These are phyloP conservation scores for Xylariaceae sp. DNA, from an alignment of 2,329 filamentous ascomycete genomes.

Conservation along the genomic window DNA sequence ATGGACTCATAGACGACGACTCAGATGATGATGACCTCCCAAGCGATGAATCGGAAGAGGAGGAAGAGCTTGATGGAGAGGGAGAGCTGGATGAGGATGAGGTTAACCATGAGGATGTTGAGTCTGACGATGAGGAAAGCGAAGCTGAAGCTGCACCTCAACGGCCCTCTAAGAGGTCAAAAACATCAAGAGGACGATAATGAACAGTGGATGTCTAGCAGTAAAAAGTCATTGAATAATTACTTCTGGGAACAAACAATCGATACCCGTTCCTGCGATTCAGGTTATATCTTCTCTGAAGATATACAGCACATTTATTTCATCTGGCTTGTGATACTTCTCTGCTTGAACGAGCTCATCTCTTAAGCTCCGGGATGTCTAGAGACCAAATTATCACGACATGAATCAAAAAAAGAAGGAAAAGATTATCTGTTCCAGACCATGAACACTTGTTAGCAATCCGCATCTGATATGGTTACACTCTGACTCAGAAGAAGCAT, in stretches of 20 bases:
- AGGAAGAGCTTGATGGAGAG: conserved; percentile 45
- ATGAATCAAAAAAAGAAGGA: no score
- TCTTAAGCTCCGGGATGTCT: no score
- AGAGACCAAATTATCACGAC: no score
- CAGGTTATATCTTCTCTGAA: no score
- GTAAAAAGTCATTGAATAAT: no score
- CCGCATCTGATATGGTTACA: no score
- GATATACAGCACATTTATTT: no score
- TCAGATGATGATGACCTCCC: conserved; percentile 56
- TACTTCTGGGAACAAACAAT: conserved; percentile 13
- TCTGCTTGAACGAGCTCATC: no score
- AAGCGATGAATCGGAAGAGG: conserved; percentile 38
- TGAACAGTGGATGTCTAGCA: conserved; percentile 18
- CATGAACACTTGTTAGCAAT: no score
- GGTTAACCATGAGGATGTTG: conserved; percentile 55
- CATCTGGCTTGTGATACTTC: not conserved
- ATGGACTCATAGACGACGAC: conserved; percentile 51
- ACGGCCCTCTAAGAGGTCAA: conserved; percentile 39
- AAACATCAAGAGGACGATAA: conserved; percentile 36
- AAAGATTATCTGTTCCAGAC: no score
- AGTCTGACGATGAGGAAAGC: conserved; percentile 55
- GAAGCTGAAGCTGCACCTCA: conserved; percentile 48
- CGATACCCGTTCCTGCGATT: conserved; percentile 26
- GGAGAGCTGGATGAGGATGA: conserved; percentile 56
- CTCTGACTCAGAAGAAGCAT: no score